Evolutionary conservation across 1,139 yeast genomes (phyloP), one percentile per base, ranked within the genome.

Genomic region (Saccharomyces hybrid): DNA sequence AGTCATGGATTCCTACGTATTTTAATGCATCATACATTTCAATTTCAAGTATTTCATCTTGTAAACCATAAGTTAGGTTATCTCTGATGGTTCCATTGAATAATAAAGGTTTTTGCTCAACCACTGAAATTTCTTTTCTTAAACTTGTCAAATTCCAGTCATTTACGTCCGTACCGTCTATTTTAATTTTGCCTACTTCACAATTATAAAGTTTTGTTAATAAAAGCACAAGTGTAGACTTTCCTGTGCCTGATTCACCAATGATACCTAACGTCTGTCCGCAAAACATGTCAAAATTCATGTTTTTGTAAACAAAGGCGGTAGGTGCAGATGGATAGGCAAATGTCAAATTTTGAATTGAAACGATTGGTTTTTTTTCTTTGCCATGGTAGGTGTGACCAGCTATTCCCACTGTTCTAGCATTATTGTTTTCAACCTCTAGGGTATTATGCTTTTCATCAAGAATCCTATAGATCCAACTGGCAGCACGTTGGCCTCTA

Each of bases 221-320:
- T 7, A 88, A 63, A 1, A 78, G 74, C 0, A 80, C 66, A 2
- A 88, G 63, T 0, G 96, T 87, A 0, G 93, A 84, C 69, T 88
- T 88, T 0, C 96, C 96, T 25, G 84, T 78, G 0, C 96, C 96
- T 6, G 95, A 85, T 54, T 78, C 81, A 1, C 96, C 96, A 11
- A 83, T 79, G 4, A 88, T 68, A 0, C 86, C 91, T 44, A 85
- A 73, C 0, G 79, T 75, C 57, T 81, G 79, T 34, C 80, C 78
- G 14, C 71, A 67, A 1, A 63, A 54, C 1, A 88, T 65, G 0
- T 57, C 53, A 49, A 87, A 73, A 11, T 68, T 66, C 2, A 83
- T 59, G 23, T 74, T 64, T 1, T 69, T 67, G 44, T 83, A 70
- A 1, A 77, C 72, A 1, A 53, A 58, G 4, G 56, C 56, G 14